Evolutionary conservation across 768 basidiomycete genomes (phyloP), one percentile per base, ranked within the genome.

Genomic region (Galerina marginata): DNA sequence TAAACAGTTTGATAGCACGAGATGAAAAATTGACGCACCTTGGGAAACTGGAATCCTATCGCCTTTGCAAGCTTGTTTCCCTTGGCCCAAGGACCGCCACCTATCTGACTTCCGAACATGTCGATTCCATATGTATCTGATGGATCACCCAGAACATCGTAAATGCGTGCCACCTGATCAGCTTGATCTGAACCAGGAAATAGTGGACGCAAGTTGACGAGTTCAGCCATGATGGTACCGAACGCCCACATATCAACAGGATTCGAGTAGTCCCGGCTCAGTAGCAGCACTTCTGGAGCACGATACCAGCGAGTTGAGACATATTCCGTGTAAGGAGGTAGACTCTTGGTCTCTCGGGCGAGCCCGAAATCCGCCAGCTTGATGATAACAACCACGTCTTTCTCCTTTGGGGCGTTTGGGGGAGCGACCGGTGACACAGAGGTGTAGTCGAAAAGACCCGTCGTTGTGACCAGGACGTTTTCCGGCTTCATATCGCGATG

Each of bases 401-500:
- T 91, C 68, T 98, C 96, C 57, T 86, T 82, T 40, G 88, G 83
- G 9, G 86, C 81, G 59, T 86, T 83, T 7, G 83, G 85, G 56
- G 83, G 80, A 15, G 88, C 85, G 52, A 83, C 69, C 10, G 92
- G 88, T n/a, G 87, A 88, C 33, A 93, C 83, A 9, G 92, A 84
- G 26, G 86, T 87, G 71, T 99, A 99, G 75, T 97, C 93, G 65
- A 91, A 90, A 53, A 96, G 83, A 16, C 97, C 97, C 12, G 95
- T 97, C 2, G 97, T 99, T 15, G 97, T 99, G 67, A 99, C 97
- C 53, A 99, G 87, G 7, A 99, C 90, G 69, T 99, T 99, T 75
- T 99, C 97, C 39, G 97, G 97, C 76, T 99, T 99, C 95, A 99
- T 97, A 74, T 99, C 97, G 50, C 97, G 92, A 76, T 99, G 97